Base-by-base conservation (phyloP, 2,329 filamentous ascomycete species). In the Trichoderma semiorbis region DNA sequence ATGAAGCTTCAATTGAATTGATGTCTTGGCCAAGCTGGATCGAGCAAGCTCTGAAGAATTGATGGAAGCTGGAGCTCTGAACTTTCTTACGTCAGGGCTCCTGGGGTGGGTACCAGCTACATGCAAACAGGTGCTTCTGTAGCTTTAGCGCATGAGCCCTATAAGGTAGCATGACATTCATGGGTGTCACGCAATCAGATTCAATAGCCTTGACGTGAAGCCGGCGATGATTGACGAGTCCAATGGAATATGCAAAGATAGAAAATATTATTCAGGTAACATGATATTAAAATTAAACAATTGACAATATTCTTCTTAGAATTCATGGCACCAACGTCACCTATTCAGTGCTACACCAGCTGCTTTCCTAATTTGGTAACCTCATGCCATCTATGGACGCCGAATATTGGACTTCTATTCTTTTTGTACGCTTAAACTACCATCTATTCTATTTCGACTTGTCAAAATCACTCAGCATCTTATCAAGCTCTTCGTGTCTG, bases 81-180 rank as follows among this genome's bases (percentile, higher is more conserved):
- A 18, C 28, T 26, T 61, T 62, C 57, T 61, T 69, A 69, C 67
- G 57, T 69, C 67, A 69, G 67, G 67, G 39, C 28, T 36, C 36
- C 18, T 10, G 53, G 53, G 1, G 39, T 66, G 57, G 39, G 34
- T 34, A 43, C 28, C n/a, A 43, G 65, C 39, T 50, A 50, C 43
- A 3, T 16, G 66, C 21, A 28, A 34, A 57, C 24, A 32, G 36
- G 24, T 43, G 39, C 64, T n/a, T 53, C 53, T 58, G 34, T 43
- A 60, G 2, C 7, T 34, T 34, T 68, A 47, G 55, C 36, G 55
- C 65, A 14, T 3, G 26, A 28, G 18, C 8, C 24, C 21, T 43
- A 7, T 21, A 28, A 64, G 36, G 24, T 18, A 43, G 39, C 26
- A 62, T 16, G 8, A 21, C 55, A 12, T 55, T 1, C 24, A 55